Conservation (phyloP, 352 stramenopile genomes). For the Pythium dissimile region DNA sequence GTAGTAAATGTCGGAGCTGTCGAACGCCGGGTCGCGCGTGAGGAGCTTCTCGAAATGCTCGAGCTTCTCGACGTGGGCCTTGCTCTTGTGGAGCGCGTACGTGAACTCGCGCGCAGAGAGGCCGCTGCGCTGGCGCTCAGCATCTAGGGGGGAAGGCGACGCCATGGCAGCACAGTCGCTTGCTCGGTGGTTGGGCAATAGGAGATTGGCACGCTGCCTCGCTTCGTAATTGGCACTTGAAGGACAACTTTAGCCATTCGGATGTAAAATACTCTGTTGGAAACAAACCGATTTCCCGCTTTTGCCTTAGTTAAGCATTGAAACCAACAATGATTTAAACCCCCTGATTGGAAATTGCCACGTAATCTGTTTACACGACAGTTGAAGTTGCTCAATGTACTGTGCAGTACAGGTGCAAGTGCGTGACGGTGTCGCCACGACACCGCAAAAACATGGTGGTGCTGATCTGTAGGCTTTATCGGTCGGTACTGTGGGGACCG, state of each 20-base stretch:
- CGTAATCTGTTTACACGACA: constrained; percentile 23
- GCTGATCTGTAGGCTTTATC: too few relatives aligned
- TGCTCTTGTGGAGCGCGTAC: constrained; percentile 57
- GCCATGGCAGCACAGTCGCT: not conserved
- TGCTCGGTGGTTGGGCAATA: not conserved
- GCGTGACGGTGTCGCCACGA: constrained; percentile 17
- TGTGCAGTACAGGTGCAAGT: constrained; percentile 2
- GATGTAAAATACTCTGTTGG: not conserved
- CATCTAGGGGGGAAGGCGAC: constrained; percentile 9
- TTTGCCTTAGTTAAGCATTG: not conserved
- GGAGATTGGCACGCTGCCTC: not conserved
- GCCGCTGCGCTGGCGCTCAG: constrained; percentile 42
- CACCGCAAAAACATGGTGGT: too few relatives aligned
- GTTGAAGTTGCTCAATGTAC: constrained; percentile 24
- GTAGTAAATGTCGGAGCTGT: constrained; percentile 65
- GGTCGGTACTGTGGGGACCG: too few relatives aligned
- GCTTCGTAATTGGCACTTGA: not conserved
- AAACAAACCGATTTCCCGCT: not conserved
- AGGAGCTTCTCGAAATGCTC: constrained; percentile 64
- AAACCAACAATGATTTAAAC: not conserved
- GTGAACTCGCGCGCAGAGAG: constrained; percentile 53
- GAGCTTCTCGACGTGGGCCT: constrained; percentile 43
- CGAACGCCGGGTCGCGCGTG: constrained; percentile 49
- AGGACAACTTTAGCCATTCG: not conserved
- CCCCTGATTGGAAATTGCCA: not conserved